A percentile compares a stretch with the other conserved stretches of the same genome.
These are phyloP conservation scores for Euphorbia corollata DNA, from an alignment of 441 rosid species.

Conservation along the genomic window DNA sequence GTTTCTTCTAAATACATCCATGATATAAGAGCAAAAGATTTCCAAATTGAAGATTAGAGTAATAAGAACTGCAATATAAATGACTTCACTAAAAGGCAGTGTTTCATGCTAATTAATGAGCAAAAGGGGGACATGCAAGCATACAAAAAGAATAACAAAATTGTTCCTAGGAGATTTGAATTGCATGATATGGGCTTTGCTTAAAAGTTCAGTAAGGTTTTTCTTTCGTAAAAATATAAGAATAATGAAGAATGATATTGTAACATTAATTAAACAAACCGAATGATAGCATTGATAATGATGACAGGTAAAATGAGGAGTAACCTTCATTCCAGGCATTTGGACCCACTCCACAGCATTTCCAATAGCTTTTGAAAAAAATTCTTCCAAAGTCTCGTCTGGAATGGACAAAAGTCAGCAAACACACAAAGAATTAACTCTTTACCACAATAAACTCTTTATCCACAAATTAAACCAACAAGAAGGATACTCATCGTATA, in stretches of 20 bases:
- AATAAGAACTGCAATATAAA: no score
- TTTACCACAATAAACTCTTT: constrained; percentile 16
- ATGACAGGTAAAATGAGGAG: constrained; percentile 15
- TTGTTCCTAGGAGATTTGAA: constrained; percentile 14
- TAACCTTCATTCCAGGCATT: constrained; percentile 99
- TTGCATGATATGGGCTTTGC: constrained; percentile 28
- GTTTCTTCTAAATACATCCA: no score
- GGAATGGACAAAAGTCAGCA: constrained; percentile 97
- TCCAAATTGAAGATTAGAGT: no score
- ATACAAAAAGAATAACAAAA: constrained; percentile 18
- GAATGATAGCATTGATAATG: neutral
- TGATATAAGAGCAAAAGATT: no score
- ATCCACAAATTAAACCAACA: neutral
- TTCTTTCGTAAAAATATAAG: constrained; percentile 11
- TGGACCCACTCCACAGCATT: constrained; percentile 99
- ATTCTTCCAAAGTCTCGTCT: constrained; percentile 98
- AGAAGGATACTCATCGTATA: constrained; percentile 6
- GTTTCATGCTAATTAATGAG: neutral
- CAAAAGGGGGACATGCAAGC: constrained; percentile 6
- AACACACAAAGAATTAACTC: constrained; percentile 22
- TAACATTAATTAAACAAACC: neutral
- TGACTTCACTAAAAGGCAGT: no score
- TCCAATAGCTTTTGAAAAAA: constrained; percentile 99
- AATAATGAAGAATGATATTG: constrained; percentile 16
- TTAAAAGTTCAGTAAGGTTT: constrained; percentile 33